Base-by-base conservation (phyloP, 345 rosid genomes). In the Eutrema heterophyllum region DNA sequence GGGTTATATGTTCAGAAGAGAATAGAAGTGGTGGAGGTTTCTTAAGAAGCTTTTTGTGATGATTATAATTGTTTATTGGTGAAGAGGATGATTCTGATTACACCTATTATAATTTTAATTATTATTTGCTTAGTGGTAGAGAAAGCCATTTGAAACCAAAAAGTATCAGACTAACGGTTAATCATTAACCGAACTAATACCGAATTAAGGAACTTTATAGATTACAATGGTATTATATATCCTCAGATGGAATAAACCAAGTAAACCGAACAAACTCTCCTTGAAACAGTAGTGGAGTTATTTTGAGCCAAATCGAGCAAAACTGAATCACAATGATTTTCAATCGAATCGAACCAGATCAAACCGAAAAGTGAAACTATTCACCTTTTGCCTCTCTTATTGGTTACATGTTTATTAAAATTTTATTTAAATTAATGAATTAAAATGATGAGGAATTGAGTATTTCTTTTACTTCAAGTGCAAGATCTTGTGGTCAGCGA, bases 401-500 rank as follows among this genome's bases (percentile, higher is more conserved):
- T 51, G 49, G 36, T 68, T 41, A 14, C 7, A 48, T 0, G 18
- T 9, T 4, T 36, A 33, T 8, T 12, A 41, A 4, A n/a, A n/a
- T 16, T 12, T 26, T 2, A 18, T 1, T 57, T 9, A 50, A 29
- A 2, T 3, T 44, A 62, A 67, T 35, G 44, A 35, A 50, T 54
- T 18, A 21, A 64, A 70, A 71, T 77, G 67, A 70, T 77, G 41
- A 36, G 32, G 11, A 48, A 64, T 70, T 38, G 80, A 77, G 75
- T 56, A 48, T 76, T 9, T 54, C 75, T 70, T 76, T 76, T 54
- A 55, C 80, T 76, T 76, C 61, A 76, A 76, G 80, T 57, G 80
- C 76, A 77, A 64, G 76, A 55, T 53, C 59, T 53, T 36, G 55
- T 29, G 38, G 67, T 76, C 71, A 49, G 48, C 60, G 12, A 76